These are phyloP conservation scores for Aspergillus cavernicola DNA, from an alignment of 495 filamentous ascomycete species.

Conservation along the genomic window DNA sequence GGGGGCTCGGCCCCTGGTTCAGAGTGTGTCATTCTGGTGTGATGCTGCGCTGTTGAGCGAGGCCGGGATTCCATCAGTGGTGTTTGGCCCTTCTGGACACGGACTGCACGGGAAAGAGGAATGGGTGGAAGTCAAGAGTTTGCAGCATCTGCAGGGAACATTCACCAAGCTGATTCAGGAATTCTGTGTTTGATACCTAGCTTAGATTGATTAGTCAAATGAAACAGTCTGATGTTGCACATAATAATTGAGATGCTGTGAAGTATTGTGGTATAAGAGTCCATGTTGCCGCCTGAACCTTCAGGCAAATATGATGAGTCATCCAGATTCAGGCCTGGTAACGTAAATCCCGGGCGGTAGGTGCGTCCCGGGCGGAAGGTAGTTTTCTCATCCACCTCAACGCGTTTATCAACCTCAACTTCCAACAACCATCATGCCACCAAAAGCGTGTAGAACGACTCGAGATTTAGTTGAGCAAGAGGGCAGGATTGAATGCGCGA, in stretches of 20 bases:
- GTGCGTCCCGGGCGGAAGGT: too few relatives aligned
- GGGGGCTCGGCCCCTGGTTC: conserved; percentile 15
- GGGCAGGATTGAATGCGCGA: too few relatives aligned
- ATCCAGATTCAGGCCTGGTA: background rate
- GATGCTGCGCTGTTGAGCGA: conserved; percentile 40
- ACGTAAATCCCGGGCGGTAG: too few relatives aligned
- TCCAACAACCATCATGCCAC: too few relatives aligned
- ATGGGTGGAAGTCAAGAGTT: conserved; percentile 39
- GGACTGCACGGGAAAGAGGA: conserved; percentile 45
- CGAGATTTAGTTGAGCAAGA: too few relatives aligned
- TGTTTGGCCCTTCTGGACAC: conserved; percentile 40
- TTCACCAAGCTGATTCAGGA: conserved; percentile 25
- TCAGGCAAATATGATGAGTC: conserved; percentile 3
- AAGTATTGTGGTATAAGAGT: too few relatives aligned
- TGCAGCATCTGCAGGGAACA: conserved; percentile 22
- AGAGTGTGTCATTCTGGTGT: conserved; percentile 37
- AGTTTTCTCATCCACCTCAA: background rate
- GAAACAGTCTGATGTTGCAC: too few relatives aligned
- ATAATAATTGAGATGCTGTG: too few relatives aligned
- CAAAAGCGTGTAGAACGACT: too few relatives aligned
- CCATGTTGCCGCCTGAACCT: background rate
- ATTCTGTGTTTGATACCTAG: conserved; percentile 24
- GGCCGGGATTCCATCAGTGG: conserved; percentile 37
- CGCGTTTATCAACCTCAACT: too few relatives aligned
- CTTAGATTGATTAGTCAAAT: background rate